A percentile compares a stretch with the other conserved stretches of the same genome.
Conservation (phyloP, 2,329 filamentous ascomycete species). For the Chaetomium sp. region DNA sequence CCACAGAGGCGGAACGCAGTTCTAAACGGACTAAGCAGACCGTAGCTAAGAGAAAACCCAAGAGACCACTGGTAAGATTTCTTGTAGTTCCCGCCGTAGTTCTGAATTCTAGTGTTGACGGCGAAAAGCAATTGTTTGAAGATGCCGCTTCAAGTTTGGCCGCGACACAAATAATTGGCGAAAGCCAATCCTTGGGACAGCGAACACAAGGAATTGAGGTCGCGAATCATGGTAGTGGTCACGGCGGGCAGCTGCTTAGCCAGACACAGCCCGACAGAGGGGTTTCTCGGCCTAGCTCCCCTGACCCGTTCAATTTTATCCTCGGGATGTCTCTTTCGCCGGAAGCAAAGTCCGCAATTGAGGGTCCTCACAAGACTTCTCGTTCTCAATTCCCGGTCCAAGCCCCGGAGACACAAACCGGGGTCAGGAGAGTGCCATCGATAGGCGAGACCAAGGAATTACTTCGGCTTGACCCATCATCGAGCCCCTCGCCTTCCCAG, state of each 20-base stretch:
- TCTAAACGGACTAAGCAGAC: background rate
- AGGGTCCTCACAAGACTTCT: background rate
- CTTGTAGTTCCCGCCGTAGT: background rate
- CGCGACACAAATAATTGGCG: constrained; percentile 10
- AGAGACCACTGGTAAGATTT: constrained; percentile 15
- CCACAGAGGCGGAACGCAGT: too few species aligned
- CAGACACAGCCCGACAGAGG: background rate
- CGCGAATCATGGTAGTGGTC: background rate
- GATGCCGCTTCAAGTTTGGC: constrained; percentile 8
- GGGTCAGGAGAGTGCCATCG: background rate
- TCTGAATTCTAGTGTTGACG: background rate
- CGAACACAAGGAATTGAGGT: background rate
- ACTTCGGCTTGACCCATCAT: background rate
- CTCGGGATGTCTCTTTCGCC: constrained; percentile 6
- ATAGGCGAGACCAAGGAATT: background rate
- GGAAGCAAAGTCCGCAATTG: background rate
- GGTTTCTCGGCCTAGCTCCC: background rate
- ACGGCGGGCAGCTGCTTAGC: too few species aligned
- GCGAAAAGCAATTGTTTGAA: constrained; percentile 13
- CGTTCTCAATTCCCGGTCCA: background rate
- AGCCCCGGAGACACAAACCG: background rate
- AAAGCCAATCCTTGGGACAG: constrained; percentile 8
- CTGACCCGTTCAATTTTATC: background rate
- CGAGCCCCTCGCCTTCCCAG: background rate
- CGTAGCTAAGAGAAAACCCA: constrained; percentile 16